phyloP scores from a whole-genome alignment of 306 rosid genomes.

The Citrullus mucosospermus region DNA sequence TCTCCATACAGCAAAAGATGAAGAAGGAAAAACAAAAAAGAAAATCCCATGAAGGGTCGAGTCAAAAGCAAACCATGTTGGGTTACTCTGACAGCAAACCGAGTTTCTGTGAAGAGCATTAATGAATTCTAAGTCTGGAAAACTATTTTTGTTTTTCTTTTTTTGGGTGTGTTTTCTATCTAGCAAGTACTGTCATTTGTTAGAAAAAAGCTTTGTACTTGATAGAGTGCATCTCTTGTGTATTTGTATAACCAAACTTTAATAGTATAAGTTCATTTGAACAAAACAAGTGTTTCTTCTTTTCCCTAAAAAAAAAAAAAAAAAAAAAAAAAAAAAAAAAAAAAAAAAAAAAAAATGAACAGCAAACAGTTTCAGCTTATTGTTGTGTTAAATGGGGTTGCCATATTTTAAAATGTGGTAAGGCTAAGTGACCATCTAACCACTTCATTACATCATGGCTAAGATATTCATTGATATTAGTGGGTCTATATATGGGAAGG shows the following conservation, averaged over 20 bases:
- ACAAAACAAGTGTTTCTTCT: background rate
- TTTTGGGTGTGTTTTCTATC: constrained; percentile 2
- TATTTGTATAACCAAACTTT: background rate
- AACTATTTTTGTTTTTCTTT: background rate
- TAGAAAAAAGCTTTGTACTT: background rate
- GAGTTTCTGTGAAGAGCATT: constrained; percentile 10
- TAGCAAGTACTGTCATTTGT: constrained; percentile 2
- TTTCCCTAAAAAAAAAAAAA: background rate
- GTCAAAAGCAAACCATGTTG: background rate
- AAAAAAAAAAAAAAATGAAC: too few relatives aligned
- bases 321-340: too few relatives aligned
- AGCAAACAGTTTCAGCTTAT: background rate
- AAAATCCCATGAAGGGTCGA: background rate
- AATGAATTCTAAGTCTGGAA: constrained; percentile 3
- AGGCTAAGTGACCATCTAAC: constrained; percentile 49
- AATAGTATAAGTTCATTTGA: constrained; percentile 6
- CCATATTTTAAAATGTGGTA: constrained; percentile 30
- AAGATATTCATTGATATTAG: constrained; percentile 41
- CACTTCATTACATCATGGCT: constrained; percentile 44
- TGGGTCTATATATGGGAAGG: constrained; percentile 45
- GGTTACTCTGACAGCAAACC: constrained; percentile 1
- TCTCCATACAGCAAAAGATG: background rate
- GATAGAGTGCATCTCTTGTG: constrained; percentile 1
- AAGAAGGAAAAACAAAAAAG: background rate
- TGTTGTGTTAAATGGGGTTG: background rate